Percentiles rank a stretch among this genome's conserved stretches.
Conservation (phyloP, 768 basidiomycete genomes). For the Leccinum olivaceopallidum region DNA sequence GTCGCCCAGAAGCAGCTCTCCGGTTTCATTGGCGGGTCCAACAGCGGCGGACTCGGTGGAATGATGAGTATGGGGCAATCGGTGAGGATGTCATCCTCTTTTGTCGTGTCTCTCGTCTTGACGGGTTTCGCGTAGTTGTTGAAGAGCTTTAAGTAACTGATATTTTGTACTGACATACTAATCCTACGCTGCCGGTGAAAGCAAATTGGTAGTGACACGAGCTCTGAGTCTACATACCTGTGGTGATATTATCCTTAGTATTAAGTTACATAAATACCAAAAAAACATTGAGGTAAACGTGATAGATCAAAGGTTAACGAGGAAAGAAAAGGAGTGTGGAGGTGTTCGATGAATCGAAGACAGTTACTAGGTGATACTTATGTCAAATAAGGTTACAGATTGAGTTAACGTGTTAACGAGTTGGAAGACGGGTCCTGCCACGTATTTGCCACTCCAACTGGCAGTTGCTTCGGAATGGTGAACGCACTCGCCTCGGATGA, state of each 20-base stretch:
- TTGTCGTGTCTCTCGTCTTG: not conserved
- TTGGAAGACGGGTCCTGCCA: too few relatives aligned
- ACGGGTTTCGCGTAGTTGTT: conserved; percentile 11
- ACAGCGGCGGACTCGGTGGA: conserved; percentile 67
- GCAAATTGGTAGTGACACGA: not conserved
- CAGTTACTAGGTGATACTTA: too few relatives aligned
- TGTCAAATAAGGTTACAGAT: too few relatives aligned
- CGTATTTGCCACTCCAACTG: too few relatives aligned
- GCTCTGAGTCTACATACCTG: not conserved
- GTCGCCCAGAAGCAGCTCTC: conserved; percentile 62
- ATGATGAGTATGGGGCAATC: conserved; percentile 49
- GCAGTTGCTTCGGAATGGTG: not conserved
- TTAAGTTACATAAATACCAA: too few relatives aligned
- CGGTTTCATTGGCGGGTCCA: conserved; percentile 50
- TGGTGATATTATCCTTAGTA: too few relatives aligned
- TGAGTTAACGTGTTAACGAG: too few relatives aligned
- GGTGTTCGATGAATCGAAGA: too few relatives aligned
- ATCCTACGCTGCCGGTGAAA: not conserved
- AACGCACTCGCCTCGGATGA: not conserved
- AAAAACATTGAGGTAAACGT: too few relatives aligned
- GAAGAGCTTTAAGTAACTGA: conserved; percentile 18
- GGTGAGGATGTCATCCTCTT: conserved; percentile 35
- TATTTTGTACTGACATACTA: not conserved
- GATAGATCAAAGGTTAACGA: not conserved
- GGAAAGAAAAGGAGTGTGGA: not conserved